Evolutionary conservation across 805 yeast species (phyloP).

Genomic region (Nakazawaea anatomiae): DNA sequence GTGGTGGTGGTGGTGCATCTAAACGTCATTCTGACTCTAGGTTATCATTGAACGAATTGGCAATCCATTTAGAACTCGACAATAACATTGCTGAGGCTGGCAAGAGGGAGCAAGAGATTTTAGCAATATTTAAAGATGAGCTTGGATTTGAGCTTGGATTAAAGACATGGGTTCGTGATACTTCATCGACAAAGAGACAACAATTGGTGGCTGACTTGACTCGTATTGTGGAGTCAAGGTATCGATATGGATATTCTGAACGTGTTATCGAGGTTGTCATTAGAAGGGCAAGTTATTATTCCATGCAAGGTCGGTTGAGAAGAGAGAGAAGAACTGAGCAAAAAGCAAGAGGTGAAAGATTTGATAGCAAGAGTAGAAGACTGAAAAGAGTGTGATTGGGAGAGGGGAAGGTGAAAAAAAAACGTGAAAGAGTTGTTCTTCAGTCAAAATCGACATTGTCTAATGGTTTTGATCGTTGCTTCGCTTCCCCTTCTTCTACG

Average conservation of each 20-base stretch:
- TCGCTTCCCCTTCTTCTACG: no score
- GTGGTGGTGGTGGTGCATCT: not conserved
- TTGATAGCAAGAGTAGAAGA: slow-evolving; percentile 1
- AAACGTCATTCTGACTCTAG: slow-evolving; percentile 37
- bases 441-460: no score
- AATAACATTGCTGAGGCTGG: slow-evolving; percentile 49
- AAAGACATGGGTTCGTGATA: slow-evolving; percentile 82
- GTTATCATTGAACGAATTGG: slow-evolving; percentile 49
- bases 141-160: slow-evolving; percentile 71
- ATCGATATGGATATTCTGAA: slow-evolving; percentile 45
- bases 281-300: slow-evolving; percentile 73
- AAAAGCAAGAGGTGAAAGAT: slow-evolving; percentile 18
- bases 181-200: slow-evolving; percentile 46
- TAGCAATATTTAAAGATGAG: slow-evolving; percentile 46
- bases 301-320: slow-evolving; percentile 74
- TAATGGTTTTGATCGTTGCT: no score
- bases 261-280: slow-evolving; percentile 64
- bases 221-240: slow-evolving; percentile 37
- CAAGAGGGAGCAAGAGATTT: slow-evolving; percentile 45
- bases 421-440: no score
- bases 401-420: no score
- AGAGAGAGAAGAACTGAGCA: slow-evolving; percentile 53
- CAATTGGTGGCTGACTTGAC: slow-evolving; percentile 43
- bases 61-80: slow-evolving; percentile 43
- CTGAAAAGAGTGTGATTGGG: not conserved